Percentiles rank a stretch among this genome's conserved stretches.
These are phyloP conservation scores for Goffeauzyma gilvescens DNA, from an alignment of 768 basidiomycete species.

Conservation along the genomic window DNA sequence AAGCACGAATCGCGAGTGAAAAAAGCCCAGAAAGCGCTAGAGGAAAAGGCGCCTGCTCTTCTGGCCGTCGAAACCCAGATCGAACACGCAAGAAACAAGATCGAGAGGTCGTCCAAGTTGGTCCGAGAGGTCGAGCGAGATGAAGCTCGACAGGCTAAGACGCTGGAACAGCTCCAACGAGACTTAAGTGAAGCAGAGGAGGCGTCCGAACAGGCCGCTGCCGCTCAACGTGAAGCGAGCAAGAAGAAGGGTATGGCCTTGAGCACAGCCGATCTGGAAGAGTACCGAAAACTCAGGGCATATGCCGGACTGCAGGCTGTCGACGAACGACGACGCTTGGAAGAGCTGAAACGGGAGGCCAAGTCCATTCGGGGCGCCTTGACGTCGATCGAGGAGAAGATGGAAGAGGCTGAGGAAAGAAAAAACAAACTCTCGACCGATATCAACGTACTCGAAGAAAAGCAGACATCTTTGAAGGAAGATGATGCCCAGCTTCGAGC, in stretches of 20 bases:
- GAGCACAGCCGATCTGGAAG: slow-evolving; percentile 62
- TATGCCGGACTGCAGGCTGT: slow-evolving; percentile 59
- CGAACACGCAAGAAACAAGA: slow-evolving; percentile 60
- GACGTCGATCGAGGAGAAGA: slow-evolving; percentile 47
- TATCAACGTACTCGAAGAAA: too few relatives aligned
- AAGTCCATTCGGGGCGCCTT: slow-evolving; percentile 52
- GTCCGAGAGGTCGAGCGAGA: slow-evolving; percentile 49
- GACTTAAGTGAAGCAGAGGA: slow-evolving; percentile 50
- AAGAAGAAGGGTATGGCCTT: slow-evolving; percentile 53
- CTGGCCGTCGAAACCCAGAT: slow-evolving; percentile 72
- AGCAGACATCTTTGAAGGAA: slow-evolving; percentile 21
- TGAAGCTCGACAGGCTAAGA: slow-evolving; percentile 29
- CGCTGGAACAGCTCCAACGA: slow-evolving; percentile 37
- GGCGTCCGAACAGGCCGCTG: slow-evolving; percentile 61
- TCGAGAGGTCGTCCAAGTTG: slow-evolving; percentile 47
- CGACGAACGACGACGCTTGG: slow-evolving; percentile 68
- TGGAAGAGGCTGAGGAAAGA: slow-evolving; percentile 46
- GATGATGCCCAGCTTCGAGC: slow-evolving; percentile 12
- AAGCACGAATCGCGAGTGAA: slow-evolving; percentile 76
- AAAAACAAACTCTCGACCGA: slow-evolving; percentile 38
- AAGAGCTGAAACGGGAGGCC: slow-evolving; percentile 61
- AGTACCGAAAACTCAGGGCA: slow-evolving; percentile 49
- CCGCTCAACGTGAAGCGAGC: slow-evolving; percentile 54
- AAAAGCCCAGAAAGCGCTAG: slow-evolving; percentile 71
- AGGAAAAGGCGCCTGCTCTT: slow-evolving; percentile 72